Evolutionary conservation across 495 filamentous ascomycete genomes (phyloP), one percentile per base, ranked within the genome.

Genomic region (Neurospora sp.): DNA sequence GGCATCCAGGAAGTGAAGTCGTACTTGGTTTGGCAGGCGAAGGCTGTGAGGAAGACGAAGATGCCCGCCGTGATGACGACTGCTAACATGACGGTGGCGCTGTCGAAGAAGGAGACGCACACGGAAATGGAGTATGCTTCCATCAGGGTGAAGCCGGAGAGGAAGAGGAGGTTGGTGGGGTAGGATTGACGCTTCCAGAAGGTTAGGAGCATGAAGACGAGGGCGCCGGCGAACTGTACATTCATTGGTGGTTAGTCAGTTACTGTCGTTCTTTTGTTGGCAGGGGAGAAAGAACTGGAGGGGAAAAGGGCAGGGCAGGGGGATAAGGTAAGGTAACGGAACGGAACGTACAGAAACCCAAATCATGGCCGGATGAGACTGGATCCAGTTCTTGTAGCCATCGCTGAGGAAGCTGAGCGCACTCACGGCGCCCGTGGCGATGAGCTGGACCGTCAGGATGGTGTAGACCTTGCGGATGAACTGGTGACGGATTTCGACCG

Each of bases 131-230:
- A 89, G 87, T 99, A 99, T 39, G 95, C 94, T 82, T 99, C 96
- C 38, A 97, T 82, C 0, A 93, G 84, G 3, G 96, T 99, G 87
- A 99, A 99, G 39, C 86, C 93, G 47, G 90, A 86, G 39, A 99
- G 89, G 88, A 98, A 98, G 65, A 97, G 83, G 0, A 99, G 87
- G 81, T 99, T 99, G 41, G 91, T 90, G 0, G 96, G 96, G 83
- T 99, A 99, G 1, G 91, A 94, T 81, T 98, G 96, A 78, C 94
- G 91, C 84, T 99, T 98, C 96, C 96, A 99, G 86, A 89, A 98
- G 61, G 96, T 98, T 39, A 96, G 86, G 73, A 92, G 81, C 87
- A 97, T 90, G 86, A 95, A 93, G 72, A 82, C 89, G 75, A 97
- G 88, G 71, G 93, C 87, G 70, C 92, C 92, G 82, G 94, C 87